These are phyloP conservation scores for Xylariomycetidae sp. DNA, from an alignment of 2,329 filamentous ascomycete genomes.

Conservation along the genomic window DNA sequence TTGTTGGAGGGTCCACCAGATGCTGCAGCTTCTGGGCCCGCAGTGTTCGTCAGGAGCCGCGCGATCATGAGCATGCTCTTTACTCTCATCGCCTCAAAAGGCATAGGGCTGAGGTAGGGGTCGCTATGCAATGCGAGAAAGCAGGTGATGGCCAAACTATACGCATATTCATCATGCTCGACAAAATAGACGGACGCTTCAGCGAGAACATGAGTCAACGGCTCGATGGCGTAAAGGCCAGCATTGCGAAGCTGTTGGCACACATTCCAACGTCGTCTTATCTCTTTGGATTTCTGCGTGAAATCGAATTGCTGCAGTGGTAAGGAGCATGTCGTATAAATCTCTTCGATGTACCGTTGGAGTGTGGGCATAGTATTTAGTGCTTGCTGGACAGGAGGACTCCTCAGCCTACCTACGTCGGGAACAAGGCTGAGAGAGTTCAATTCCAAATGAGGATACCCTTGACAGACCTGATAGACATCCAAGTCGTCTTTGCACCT, in stretches of 20 bases:
- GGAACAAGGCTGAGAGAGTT: slow-evolving; percentile 43
- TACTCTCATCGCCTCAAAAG: slow-evolving; percentile 46
- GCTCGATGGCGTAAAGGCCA: slow-evolving; percentile 44
- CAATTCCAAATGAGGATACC: slow-evolving; percentile 35
- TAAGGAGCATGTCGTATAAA: slow-evolving; percentile 24
- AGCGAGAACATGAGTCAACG: slow-evolving; percentile 40
- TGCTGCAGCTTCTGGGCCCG: slow-evolving; percentile 30
- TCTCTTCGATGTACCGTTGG: slow-evolving; percentile 20
- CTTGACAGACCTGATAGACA: slow-evolving; percentile 47
- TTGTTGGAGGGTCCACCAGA: slow-evolving; percentile 16
- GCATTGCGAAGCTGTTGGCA: slow-evolving; percentile 34
- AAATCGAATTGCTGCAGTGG: slow-evolving; percentile 6
- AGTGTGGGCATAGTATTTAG: slow-evolving; percentile 20
- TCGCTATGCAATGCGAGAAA: slow-evolving; percentile 44
- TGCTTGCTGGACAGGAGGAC: slow-evolving; percentile 25
- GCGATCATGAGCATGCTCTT: slow-evolving; percentile 48
- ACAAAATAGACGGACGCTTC: slow-evolving; percentile 41
- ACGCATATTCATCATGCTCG: slow-evolving; percentile 36
- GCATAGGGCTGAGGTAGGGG: slow-evolving; percentile 44
- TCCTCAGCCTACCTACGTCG: slow-evolving; percentile 28
- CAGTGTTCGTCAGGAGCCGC: slow-evolving; percentile 47
- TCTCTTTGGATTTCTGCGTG: slow-evolving; percentile 14
- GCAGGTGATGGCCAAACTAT: slow-evolving; percentile 42
- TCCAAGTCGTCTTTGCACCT: slow-evolving; percentile 48
- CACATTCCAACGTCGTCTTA: slow-evolving; percentile 31